phyloP scores from a whole-genome alignment of 129 eudicot genomes.

The Flaveria ramosissima region DNA sequence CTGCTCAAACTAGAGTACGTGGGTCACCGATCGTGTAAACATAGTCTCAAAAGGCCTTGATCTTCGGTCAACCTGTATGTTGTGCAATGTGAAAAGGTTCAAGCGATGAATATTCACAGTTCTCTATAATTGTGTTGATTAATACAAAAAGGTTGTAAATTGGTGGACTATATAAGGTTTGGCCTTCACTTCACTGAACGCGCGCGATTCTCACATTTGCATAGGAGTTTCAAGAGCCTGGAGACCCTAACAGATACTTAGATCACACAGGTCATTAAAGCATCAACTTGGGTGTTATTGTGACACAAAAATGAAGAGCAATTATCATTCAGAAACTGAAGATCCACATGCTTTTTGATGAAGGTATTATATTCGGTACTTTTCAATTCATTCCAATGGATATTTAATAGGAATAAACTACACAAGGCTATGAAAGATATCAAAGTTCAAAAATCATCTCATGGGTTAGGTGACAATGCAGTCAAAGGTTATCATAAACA shows the following conservation, averaged over 20 bases:
- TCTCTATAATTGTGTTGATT: background rate
- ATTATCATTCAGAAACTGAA: background rate
- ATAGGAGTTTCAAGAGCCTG: background rate
- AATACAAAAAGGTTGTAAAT: background rate
- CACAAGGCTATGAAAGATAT: background rate
- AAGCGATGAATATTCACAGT: background rate
- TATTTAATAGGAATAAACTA: background rate
- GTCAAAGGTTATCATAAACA: conserved; percentile 2
- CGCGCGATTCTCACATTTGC: background rate
- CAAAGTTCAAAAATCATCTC: background rate
- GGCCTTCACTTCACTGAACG: background rate
- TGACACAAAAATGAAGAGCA: background rate
- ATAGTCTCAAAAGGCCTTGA: background rate
- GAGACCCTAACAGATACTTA: background rate
- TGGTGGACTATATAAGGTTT: background rate
- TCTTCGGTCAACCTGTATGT: background rate
- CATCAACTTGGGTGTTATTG: background rate
- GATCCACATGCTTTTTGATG: background rate
- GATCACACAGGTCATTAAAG: background rate
- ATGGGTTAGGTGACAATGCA: background rate
- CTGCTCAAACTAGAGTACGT: no score
- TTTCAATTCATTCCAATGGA: background rate
- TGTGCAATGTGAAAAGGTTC: background rate
- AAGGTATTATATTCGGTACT: background rate
- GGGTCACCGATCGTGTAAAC: background rate